A percentile compares a stretch with the other conserved stretches of the same genome.
Evolutionary conservation across 495 filamentous ascomycete species (phyloP).

Genomic region (Hyaloscypha bicolor): DNA sequence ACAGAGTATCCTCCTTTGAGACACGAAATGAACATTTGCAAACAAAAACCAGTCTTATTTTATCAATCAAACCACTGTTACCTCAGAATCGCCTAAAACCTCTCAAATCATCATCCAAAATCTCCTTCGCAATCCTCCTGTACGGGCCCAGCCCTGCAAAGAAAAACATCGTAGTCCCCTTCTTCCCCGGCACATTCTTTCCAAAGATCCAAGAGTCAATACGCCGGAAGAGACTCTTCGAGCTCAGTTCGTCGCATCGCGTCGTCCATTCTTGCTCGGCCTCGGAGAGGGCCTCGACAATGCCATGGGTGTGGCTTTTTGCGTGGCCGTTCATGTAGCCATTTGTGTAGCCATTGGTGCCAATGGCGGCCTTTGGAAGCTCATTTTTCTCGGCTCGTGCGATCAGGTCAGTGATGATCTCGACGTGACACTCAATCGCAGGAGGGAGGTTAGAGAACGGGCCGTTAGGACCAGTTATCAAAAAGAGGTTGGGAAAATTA

Average conservation of each 20-base stretch:
- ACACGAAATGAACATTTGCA: no score
- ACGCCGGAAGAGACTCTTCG: slow-evolving; percentile 5
- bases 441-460: slow-evolving; percentile 18
- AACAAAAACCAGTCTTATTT: no score
- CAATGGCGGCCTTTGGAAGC: neutral
- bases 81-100: slow-evolving; percentile 6
- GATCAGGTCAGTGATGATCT: slow-evolving; percentile 10
- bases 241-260: neutral
- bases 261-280: slow-evolving; percentile 12
- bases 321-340: neutral
- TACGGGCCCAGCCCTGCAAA: slow-evolving; percentile 11
- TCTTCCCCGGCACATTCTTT: slow-evolving; percentile 14
- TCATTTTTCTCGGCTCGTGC: neutral
- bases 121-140: neutral
- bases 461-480: slow-evolving; percentile 16
- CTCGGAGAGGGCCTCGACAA: slow-evolving; percentile 13
- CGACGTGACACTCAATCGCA: slow-evolving; percentile 18
- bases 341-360: no score
- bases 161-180: slow-evolving; percentile 8
- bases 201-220: slow-evolving; percentile 18
- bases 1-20: no score
- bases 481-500: slow-evolving; percentile 57
- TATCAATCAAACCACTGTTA: no score
- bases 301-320: neutral
- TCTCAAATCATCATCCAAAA: slow-evolving; percentile 9